phyloP scores from a whole-genome alignment of 306 rosid genomes.

The Vigna trinervia region DNA sequence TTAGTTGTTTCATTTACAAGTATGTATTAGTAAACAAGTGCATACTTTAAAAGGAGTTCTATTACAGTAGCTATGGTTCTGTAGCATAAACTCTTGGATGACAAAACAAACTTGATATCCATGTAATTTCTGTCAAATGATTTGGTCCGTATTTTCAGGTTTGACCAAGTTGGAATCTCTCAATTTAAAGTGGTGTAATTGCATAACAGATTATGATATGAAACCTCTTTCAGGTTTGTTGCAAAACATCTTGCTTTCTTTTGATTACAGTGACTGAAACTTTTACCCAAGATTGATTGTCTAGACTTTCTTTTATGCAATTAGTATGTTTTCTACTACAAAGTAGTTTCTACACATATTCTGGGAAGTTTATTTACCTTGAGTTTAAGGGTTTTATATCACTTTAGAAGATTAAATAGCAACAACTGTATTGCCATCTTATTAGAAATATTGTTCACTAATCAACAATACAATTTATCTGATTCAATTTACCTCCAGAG shows the following conservation, averaged over 20 bases:
- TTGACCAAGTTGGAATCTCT: constrained; percentile 84
- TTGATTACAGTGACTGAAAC: constrained; percentile 37
- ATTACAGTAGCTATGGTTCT: constrained; percentile 5
- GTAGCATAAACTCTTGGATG: constrained; percentile 4
- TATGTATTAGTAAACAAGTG: constrained; percentile 14
- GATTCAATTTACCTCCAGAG: constrained; percentile 61
- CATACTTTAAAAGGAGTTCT: constrained; percentile 17
- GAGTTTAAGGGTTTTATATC: constrained; percentile 19
- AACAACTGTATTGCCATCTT: constrained; percentile 15
- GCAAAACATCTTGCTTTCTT: constrained; percentile 32
- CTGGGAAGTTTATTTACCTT: constrained; percentile 6
- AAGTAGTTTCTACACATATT: constrained; percentile 28
- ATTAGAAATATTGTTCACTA: constrained; percentile 30
- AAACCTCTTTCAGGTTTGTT: constrained; percentile 76
- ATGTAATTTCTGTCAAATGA: constrained; percentile 17
- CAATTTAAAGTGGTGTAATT: constrained; percentile 95
- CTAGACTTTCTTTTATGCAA: constrained; percentile 13
- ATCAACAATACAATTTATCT: constrained; percentile 31
- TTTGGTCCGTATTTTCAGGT: constrained; percentile 57
- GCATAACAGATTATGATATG: constrained; percentile 85
- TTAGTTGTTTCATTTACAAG: constrained; percentile 21
- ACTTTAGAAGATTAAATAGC: constrained; percentile 1
- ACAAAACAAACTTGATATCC: constrained; percentile 33
- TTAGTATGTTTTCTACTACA: constrained; percentile 26
- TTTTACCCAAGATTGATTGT: constrained; percentile 3